Base-by-base conservation (phyloP, 1,284 basidiomycete species). In the Omphalotus olearius region DNA sequence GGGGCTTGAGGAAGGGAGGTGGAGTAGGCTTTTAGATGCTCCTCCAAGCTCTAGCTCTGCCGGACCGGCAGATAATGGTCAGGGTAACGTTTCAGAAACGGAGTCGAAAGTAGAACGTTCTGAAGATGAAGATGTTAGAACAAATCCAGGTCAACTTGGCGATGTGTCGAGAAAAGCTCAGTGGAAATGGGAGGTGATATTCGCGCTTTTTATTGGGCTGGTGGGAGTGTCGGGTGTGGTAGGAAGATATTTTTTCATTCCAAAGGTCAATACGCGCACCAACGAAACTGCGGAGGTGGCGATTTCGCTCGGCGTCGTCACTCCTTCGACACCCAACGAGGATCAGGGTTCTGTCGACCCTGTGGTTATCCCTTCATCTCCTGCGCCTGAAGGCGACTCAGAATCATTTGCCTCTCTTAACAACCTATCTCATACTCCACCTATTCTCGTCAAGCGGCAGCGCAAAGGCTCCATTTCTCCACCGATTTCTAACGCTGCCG, bases 1-100 rank as follows among this genome's bases (percentile, higher is more conserved):
- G 69, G 48, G 61, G 74, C 10, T 56, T 73, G 17, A 72, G 4
- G 16, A 48, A 20, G 40, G 28, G 30, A 23, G 16, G 18, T 23
- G 37, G n/a, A n/a, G 41, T 10, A 50, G 23, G 35, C 17, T 47
- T 13, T 39, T 51, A 43, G 53, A 48, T 45, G 42, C 42, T 4
- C 45, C 50, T 14, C 45, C 45, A 20, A 48, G 40, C 13, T 17
- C 48, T 7, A 43, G 23, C 30, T 13, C 13, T 4, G 14, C 6
- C 30, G 7, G 30, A 9, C 30, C 30, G 30, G 3, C 30, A 13
- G 13, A 13, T 33, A 9, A 33, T 10, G 30, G 30, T 10, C 30
- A 33, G 9, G 7, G 2, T 2, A 33, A 33, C 30, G 13, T 33
- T 33, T 33, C 30, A 13, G 30, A 33, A 33, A 4, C 30, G 7